Base-by-base conservation (phyloP, 192 early-diverging fungal species). In the Mortierella antarctica region DNA sequence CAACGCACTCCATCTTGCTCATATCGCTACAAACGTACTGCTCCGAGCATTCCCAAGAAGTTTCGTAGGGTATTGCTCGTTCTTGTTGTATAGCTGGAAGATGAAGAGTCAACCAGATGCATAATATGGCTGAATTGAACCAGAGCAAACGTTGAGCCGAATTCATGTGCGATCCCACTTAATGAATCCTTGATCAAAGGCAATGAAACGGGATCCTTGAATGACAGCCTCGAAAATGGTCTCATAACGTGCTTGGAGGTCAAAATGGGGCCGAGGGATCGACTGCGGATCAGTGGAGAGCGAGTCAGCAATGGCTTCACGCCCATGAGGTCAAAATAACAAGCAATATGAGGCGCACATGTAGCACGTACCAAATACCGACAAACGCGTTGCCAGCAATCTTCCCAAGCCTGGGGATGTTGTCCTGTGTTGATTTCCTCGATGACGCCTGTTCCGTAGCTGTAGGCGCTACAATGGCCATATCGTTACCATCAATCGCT, bases 101-200 rank as follows among this genome's bases (percentile, higher is more conserved):
- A 57, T 20, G 70, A 42, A 9, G 72, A 83, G 20, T 88, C 84
- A 15, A 90, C 71, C 23, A 86, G 10, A 15, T 83, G 67, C 47
- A 88, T 86, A 39, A 88, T 83, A 57, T 90, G 86, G 1, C 82
- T 70, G 47, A 86, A 86, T 54, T 90, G 89, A 10, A 90, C 74
- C 6, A 86, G 55, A 0, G 85, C 85, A 76, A 90, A 90, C 2
- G 89, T 88, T n/a, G 83, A 85, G 15, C 89, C 89, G 83, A 90
- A 90, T 21, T 81, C 73, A 4, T 70, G 56, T 51, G 81, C 81
- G 23, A 90, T 88, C 10, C 74, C 76, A 17, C 83, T 63, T 3
- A 86, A 59, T 12, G 86, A 82, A 14, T 83, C 70, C 52, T 83
- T 64, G 7, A 87, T 23, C 17, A 85, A 55, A 2, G 77, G 70